Evolutionary conservation across 306 rosid species (phyloP), one percentile per base, ranked within the genome.

Genomic region (Trifolium pratense): DNA sequence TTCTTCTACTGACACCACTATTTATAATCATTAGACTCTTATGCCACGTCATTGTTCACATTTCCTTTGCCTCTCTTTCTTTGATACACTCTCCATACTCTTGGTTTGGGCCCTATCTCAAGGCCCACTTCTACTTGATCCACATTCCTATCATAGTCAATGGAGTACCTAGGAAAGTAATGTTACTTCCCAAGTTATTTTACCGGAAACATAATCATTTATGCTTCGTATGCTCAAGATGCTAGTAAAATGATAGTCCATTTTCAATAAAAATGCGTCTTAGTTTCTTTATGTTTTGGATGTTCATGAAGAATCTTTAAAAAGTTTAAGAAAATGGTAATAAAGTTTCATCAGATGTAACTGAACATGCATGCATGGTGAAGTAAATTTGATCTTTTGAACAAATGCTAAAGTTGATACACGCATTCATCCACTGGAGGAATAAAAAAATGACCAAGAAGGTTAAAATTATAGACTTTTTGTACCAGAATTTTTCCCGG

Each of bases 401-500:
- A 60, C 48, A 66, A 57, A 65, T 60, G 32, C 32, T 29, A 13
- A 57, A 74, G 57, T 3, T 68, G 63, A 53, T 46, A 26, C 17
- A 68, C 56, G 46, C 34, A 25, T 63, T 15, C 52, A 73, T 74
- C 52, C 52, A 10, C 16, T 49, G 15, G 20, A 48, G 6, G 32
- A 29, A 29, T 29, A 29, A 1, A 29, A 29, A 29, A 29, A 29
- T 29, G 32, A 29, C 3, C 31, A 26, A 6, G 32, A 46, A 46
- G 17, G 70, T 39, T 67, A 73, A 73, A 48, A 37, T 21, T 53
- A 42, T 20, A 16, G 67, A 64, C 14, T 13, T 43, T 53, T 18
- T 39, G 34, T 86, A 93, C 97, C 98, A 93, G 83, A 89, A 93
- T 48, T 86, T 93, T 58, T 80, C 97, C 55, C 97, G 80, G 61